These are phyloP conservation scores for Pyropia haitanensis DNA, from an alignment of 23 red algal species.

Conservation along the genomic window DNA sequence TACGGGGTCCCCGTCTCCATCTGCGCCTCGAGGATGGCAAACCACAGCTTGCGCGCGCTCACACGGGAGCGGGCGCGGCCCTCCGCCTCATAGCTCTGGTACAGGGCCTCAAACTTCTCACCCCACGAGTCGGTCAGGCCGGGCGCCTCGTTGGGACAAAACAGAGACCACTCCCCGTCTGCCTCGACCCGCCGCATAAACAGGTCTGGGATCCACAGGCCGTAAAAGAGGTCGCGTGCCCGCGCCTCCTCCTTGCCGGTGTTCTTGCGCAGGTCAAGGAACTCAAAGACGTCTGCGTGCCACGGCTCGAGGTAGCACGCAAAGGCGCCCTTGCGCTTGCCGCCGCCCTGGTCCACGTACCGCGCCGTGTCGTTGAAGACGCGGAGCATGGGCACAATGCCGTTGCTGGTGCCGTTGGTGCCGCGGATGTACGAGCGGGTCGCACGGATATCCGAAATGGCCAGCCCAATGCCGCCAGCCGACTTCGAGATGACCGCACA, in stretches of 20 bases:
- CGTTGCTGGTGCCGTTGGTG: slow-evolving; percentile 94
- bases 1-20: slow-evolving; percentile 97
- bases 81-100: slow-evolving; percentile 75
- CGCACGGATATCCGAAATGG: slow-evolving; percentile 79
- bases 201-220: slow-evolving; percentile 90
- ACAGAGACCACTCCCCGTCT: slow-evolving; percentile 73
- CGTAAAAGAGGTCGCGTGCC: slow-evolving; percentile 96
- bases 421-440: slow-evolving; percentile 93
- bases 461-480: slow-evolving; percentile 91
- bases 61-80: slow-evolving; percentile 57
- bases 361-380: slow-evolving; percentile 99
- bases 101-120: slow-evolving; percentile 77
- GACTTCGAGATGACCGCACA: slow-evolving; percentile 94
- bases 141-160: slow-evolving; percentile 97
- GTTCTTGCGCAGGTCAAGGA: slow-evolving; percentile 96
- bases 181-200: slow-evolving; percentile 93
- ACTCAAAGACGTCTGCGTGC: slow-evolving; percentile 99
- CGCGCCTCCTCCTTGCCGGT: slow-evolving; percentile 96
- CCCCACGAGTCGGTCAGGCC: slow-evolving; percentile 89
- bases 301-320: slow-evolving; percentile 96
- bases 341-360: slow-evolving; percentile 98
- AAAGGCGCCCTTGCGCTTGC: slow-evolving; percentile 98
- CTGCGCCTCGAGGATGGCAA: slow-evolving; percentile 93
- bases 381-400: slow-evolving; percentile 97
- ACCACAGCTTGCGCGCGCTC: slow-evolving; percentile 91